Evolutionary conservation across 176 grass and related monocot genomes (phyloP), one percentile per base, ranked within the genome.

Genomic region (Pontederia paniculata): DNA sequence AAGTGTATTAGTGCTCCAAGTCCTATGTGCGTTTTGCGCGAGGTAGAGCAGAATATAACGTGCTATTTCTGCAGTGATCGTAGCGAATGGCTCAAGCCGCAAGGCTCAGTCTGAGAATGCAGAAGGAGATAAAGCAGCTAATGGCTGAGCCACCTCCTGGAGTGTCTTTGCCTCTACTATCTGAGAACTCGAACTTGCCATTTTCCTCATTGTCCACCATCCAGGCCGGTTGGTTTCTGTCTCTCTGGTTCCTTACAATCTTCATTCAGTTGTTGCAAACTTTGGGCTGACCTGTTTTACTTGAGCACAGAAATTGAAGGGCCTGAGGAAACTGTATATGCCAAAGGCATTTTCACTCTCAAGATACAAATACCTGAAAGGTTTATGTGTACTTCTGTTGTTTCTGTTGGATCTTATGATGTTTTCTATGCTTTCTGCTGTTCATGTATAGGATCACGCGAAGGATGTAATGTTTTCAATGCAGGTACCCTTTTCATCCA

Each of bases 361-460:
- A 96, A 83, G 58, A 96, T 96, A 50, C 77, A 84, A 80, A 83
- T 96, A 70, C 79, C 85, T 73, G 85, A 89, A 70, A 96, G 82
- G 85, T 89, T 21, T 57, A 12, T 57, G 20, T 4, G 28, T 20
- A 54, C 5, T 44, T 53, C 43, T n/a, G n/a, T 67, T 54, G 22
- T 41, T 15, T 52, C 43, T 67, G 17, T 7, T 66, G 9, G 14
- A 49, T 42, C 8, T 14, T 41, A 2, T 17, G 21, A 44, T 43
- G 17, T 23, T 60, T 60, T 60, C 12, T 17, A 1, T 11, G 4
- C 17, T 37, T 17, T 31, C 11, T 2, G 11, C 18, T 63, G 5
- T 63, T 63, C 63, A 12, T 51, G 1, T 44, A 44, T 60, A 1
- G 14, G 13, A 47, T 4, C 42, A 1, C 41, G 17, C 50, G 11